Percentiles rank a stretch among this genome's conserved stretches.
These are phyloP conservation scores for Coemansia umbellata DNA, from an alignment of 192 early-diverging fungal species.

Conservation along the genomic window DNA sequence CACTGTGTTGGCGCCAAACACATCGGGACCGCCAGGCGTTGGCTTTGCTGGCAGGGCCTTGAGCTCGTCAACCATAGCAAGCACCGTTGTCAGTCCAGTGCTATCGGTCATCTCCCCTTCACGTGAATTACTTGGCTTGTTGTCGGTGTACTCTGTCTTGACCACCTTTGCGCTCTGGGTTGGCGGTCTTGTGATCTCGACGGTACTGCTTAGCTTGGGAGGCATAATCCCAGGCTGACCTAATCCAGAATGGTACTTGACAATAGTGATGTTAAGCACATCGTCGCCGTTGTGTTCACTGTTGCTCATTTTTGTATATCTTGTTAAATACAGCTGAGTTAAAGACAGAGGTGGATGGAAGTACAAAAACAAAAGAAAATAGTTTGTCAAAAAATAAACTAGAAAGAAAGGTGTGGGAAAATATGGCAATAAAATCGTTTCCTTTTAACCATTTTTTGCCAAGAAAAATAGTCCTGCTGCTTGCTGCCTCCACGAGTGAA, in stretches of 20 bases:
- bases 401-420: neutral
- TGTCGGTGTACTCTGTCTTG: conserved; percentile 17
- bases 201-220: conserved; percentile 21
- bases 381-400: neutral
- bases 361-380: neutral
- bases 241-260: conserved; percentile 33
- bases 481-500: too few species aligned
- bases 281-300: neutral
- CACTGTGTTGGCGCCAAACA: conserved; percentile 40
- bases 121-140: conserved; percentile 9
- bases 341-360: neutral
- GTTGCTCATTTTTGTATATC: conserved; percentile 5
- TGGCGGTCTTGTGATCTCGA: conserved; percentile 22
- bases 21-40: conserved; percentile 17
- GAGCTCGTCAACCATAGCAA: conserved; percentile 15
- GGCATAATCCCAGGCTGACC: conserved; percentile 38
- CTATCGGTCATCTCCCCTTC: conserved; percentile 10
- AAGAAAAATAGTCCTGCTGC: too few species aligned
- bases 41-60: conserved; percentile 5
- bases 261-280: conserved; percentile 21
- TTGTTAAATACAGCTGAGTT: neutral
- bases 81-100: conserved; percentile 1
- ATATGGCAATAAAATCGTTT: neutral
- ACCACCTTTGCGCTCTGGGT: conserved; percentile 15
- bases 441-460: neutral